Conservation (phyloP, 176 grass and related monocot genomes). For the Carex parvula region DNA sequence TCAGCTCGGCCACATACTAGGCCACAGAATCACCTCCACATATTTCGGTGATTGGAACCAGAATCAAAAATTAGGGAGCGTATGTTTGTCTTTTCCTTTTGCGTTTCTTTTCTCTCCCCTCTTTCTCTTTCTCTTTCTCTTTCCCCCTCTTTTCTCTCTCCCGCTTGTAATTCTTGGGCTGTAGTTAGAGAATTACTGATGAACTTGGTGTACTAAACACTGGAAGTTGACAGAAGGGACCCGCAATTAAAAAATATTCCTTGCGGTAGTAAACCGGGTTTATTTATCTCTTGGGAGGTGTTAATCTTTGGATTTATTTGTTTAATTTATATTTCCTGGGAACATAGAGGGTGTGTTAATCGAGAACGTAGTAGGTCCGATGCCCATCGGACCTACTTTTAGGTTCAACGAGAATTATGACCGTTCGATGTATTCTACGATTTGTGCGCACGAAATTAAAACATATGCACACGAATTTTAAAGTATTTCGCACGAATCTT, state of each 20-base stretch:
- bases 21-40: slow-evolving; percentile 24
- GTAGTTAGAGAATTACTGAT: neutral
- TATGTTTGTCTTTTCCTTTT: neutral
- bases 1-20: slow-evolving; percentile 22
- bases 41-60: slow-evolving; percentile 8
- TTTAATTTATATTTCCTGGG: neutral
- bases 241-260: neutral
- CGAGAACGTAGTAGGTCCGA: no score
- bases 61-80: neutral
- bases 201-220: neutral
- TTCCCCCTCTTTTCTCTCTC: neutral
- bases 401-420: no score
- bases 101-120: neutral
- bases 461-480: no score
- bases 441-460: no score
- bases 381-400: no score
- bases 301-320: neutral
- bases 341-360: neutral
- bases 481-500: no score
- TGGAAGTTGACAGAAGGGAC: neutral
- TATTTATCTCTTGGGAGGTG: neutral
- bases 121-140: neutral
- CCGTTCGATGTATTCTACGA: no score
- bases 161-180: neutral
- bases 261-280: neutral